Conservation (phyloP, 495 filamentous ascomycete species). For the Trichoderma gamsii region DNA sequence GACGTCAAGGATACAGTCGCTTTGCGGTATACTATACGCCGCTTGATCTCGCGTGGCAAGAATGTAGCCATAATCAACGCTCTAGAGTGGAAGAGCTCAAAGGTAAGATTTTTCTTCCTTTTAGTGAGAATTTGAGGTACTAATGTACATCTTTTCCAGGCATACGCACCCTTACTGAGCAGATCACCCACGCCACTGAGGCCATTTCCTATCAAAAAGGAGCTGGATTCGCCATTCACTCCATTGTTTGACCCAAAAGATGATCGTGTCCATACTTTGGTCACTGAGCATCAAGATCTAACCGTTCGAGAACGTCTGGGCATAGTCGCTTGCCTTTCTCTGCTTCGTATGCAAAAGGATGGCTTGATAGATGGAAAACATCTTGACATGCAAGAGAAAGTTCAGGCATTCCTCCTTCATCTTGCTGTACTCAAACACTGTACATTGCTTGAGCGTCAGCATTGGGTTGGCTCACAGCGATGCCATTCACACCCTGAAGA, state of each 20-base stretch:
- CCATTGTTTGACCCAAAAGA: not conserved
- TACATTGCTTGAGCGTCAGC: conserved; percentile 25
- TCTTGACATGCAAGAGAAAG: not conserved
- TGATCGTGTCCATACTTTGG: not conserved
- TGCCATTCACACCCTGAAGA: not conserved
- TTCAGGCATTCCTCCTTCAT: conserved; percentile 28
- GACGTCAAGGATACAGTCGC: not conserved
- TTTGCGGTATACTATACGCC: conserved; percentile 20
- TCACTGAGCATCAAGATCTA: not conserved
- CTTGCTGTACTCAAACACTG: conserved; percentile 27
- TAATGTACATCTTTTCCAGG: not conserved
- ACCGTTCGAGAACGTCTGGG: not conserved
- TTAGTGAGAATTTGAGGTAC: not conserved
- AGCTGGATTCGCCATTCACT: not conserved
- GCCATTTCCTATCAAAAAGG: not conserved
- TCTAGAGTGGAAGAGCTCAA: conserved; percentile 29
- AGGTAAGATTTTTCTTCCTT: conserved; percentile 16
- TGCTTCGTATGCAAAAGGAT: not conserved
- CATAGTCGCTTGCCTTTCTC: not conserved
- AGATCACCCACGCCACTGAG: not conserved
- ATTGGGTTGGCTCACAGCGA: not conserved
- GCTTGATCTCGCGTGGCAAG: conserved; percentile 20
- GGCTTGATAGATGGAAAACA: not conserved
- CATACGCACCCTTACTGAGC: not conserved
- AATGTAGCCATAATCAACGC: conserved; percentile 27